Conservation (phyloP, 768 basidiomycete species). For the Lanmaoa rubissima region DNA sequence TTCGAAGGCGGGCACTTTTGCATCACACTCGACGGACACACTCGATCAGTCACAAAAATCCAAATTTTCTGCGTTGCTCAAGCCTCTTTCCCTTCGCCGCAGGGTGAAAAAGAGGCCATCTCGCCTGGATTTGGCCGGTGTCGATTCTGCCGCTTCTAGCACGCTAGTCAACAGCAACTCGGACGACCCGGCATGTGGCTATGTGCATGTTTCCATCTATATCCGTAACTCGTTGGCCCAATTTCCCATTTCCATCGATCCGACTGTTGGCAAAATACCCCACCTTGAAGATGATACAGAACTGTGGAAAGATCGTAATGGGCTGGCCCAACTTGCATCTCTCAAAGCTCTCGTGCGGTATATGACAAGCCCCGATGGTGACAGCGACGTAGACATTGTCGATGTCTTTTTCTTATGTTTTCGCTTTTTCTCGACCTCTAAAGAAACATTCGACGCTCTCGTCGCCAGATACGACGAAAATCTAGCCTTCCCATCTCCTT, state of each 20-base stretch:
- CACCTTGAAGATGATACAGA: conserved; percentile 31
- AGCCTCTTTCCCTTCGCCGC: conserved; percentile 15
- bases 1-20: background rate
- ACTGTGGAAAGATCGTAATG: conserved; percentile 27
- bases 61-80: conserved; percentile 17
- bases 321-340: conserved; percentile 35
- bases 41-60: conserved; percentile 2
- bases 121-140: background rate
- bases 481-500: conserved; percentile 15
- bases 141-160: conserved; percentile 16
- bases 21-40: conserved; percentile 4
- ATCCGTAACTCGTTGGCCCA: conserved; percentile 28
- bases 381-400: conserved; percentile 42
- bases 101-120: conserved; percentile 6
- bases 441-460: conserved; percentile 42
- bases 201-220: conserved; percentile 24
- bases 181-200: conserved; percentile 17
- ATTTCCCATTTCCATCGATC: conserved; percentile 27
- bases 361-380: conserved; percentile 41
- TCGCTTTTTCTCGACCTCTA: conserved; percentile 60
- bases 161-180: conserved; percentile 19
- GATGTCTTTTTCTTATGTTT: conserved; percentile 69
- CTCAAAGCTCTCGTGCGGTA: conserved; percentile 44
- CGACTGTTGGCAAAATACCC: conserved; percentile 29
- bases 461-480: conserved; percentile 49